phyloP scores from a whole-genome alignment of 2,329 filamentous ascomycete genomes.

The Moelleriella libera region DNA sequence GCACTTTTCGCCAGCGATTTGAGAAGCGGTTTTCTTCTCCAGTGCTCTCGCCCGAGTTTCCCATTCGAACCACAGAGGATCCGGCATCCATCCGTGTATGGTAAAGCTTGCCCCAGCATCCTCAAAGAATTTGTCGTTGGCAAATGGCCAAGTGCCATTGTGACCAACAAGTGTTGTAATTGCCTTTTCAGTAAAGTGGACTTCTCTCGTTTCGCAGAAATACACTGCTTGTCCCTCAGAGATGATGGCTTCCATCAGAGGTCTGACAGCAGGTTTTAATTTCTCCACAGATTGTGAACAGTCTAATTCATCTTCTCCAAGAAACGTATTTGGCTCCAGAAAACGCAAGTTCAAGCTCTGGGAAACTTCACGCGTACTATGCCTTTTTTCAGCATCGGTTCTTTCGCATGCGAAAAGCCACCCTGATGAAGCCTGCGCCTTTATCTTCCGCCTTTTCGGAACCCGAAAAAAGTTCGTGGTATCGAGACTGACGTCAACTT shows the following conservation, averaged over 20 bases:
- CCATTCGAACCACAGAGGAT: slow-evolving; percentile 19
- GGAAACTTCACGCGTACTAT: background rate
- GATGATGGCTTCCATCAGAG: background rate
- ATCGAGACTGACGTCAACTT: too few relatives aligned
- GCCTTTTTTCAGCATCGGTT: background rate
- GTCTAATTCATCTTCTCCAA: slow-evolving; percentile 1
- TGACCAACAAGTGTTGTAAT: slow-evolving; percentile 10
- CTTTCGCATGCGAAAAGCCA: too few relatives aligned
- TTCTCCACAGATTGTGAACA: background rate
- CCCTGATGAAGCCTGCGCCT: too few relatives aligned
- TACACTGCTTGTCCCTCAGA: background rate
- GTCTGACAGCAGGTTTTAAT: background rate
- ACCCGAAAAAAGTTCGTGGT: too few relatives aligned
- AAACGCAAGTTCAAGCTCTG: slow-evolving; percentile 1
- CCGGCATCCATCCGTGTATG: slow-evolving; percentile 29
- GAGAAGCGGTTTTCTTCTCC: slow-evolving; percentile 10
- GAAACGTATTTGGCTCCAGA: slow-evolving; percentile 4
- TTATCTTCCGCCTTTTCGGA: too few relatives aligned
- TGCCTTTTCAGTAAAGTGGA: background rate
- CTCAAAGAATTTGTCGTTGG: slow-evolving; percentile 20
- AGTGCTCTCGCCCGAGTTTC: slow-evolving; percentile 14
- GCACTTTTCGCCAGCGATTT: slow-evolving; percentile 5
- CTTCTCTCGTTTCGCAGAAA: background rate
- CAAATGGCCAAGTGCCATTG: slow-evolving; percentile 17
- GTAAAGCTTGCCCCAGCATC: slow-evolving; percentile 23